Conservation (phyloP, 2,329 filamentous ascomycete genomes). For the Botrytis medusae region DNA sequence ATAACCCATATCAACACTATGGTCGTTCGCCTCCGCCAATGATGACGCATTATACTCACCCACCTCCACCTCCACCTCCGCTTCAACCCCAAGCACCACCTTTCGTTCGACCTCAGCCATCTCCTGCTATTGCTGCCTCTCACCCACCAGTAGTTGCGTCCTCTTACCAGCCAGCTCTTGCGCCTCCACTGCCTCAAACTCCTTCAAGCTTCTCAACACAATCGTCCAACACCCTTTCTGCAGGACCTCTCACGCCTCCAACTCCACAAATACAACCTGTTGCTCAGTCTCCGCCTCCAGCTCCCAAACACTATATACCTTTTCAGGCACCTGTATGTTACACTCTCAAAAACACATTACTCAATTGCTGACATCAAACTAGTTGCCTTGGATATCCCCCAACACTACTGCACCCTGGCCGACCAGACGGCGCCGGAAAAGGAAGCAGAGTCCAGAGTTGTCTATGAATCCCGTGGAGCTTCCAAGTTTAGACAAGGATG, state of each 20-base stretch:
- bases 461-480: constrained; percentile 33
- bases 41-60: constrained; percentile 54
- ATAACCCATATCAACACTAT: constrained; percentile 47
- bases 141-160: constrained; percentile 48
- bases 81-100: constrained; percentile 31
- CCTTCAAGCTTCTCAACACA: constrained; percentile 39
- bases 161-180: constrained; percentile 50
- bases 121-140: constrained; percentile 55
- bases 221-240: constrained; percentile 34
- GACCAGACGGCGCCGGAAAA: constrained; percentile 43
- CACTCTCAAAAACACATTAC: constrained; percentile 9
- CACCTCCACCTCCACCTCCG: constrained; percentile 41
- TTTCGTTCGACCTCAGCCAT: constrained; percentile 52
- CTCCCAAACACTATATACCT: constrained; percentile 31
- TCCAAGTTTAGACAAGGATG: constrained; percentile 23
- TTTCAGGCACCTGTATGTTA: constrained; percentile 54
- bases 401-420: constrained; percentile 54
- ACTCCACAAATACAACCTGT: constrained; percentile 43
- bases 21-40: constrained; percentile 49
- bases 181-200: constrained; percentile 45
- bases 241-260: constrained; percentile 47
- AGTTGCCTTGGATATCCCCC: constrained; percentile 59
- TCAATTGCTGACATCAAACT: constrained; percentile 34
- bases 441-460: constrained; percentile 43
- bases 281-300: constrained; percentile 33